Percentiles rank a stretch among this genome's conserved stretches.
Conservation (phyloP, 2,329 filamentous ascomycete species). For the Epichloe festucae region DNA sequence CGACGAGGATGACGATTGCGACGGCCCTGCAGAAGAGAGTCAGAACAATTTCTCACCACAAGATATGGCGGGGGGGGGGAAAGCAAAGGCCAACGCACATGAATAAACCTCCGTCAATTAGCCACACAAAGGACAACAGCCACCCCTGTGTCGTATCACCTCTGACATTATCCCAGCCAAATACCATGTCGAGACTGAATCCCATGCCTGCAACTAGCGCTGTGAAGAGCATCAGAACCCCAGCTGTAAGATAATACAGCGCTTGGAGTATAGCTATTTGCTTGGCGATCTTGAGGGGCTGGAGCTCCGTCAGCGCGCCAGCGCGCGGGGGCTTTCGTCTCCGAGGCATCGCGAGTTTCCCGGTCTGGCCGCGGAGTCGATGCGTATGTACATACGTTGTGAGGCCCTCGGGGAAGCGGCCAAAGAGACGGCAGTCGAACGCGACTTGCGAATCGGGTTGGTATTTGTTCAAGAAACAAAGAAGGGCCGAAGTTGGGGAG, state of each 20-base stretch:
- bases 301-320: slow-evolving; percentile 48
- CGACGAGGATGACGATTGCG: slow-evolving; percentile 70
- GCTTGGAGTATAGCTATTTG: slow-evolving; percentile 46
- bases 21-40: slow-evolving; percentile 46
- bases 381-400: not conserved
- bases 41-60: not conserved
- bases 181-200: slow-evolving; percentile 40
- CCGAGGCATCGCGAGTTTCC: slow-evolving; percentile 33
- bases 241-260: slow-evolving; percentile 39
- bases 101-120: slow-evolving; percentile 41
- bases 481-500: too few species aligned
- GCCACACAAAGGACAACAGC: slow-evolving; percentile 44
- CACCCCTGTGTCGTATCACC: slow-evolving; percentile 51
- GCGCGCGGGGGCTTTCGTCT: slow-evolving; percentile 44
- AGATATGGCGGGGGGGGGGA: not conserved
- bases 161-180: slow-evolving; percentile 45
- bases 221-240: slow-evolving; percentile 44
- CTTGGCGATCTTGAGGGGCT: slow-evolving; percentile 43
- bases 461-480: too few species aligned
- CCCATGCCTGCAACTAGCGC: slow-evolving; percentile 42
- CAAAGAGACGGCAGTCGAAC: too few species aligned
- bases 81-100: slow-evolving; percentile 24
- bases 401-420: too few species aligned
- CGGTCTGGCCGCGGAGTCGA: not conserved
- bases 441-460: too few species aligned